These are phyloP conservation scores for Pseudogymnoascus sp. DNA, from an alignment of 2,329 filamentous ascomycete species.

Conservation along the genomic window DNA sequence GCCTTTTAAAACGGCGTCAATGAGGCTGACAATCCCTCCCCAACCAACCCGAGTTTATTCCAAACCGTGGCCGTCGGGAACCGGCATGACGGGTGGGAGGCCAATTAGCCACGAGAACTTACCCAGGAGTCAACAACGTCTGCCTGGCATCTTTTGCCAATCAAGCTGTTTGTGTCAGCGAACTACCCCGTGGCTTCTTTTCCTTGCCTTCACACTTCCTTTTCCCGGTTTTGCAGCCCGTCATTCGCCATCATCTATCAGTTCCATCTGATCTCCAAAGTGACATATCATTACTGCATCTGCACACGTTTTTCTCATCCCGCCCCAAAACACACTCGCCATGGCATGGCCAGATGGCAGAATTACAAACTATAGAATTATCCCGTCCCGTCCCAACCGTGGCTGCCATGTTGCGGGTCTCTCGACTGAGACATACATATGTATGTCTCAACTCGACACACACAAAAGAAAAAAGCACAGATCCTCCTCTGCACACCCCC, in stretches of 20 bases:
- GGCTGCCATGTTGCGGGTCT: not conserved
- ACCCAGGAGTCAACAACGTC: not conserved
- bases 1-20: not conserved
- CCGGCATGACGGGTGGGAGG: not conserved
- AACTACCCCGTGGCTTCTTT: not conserved
- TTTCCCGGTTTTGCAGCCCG: not conserved
- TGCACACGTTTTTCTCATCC: not conserved
- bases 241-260: not conserved
- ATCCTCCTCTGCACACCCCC: not conserved
- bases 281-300: constrained; percentile 4
- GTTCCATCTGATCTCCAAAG: not conserved
- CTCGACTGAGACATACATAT: not conserved
- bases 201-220: not conserved
- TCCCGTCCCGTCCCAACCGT: not conserved
- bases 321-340: not conserved
- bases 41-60: not conserved
- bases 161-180: not conserved
- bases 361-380: not conserved
- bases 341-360: not conserved
- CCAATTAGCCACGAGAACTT: not conserved
- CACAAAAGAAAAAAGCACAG: not conserved
- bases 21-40: not conserved
- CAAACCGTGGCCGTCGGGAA: not conserved
- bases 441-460: not conserved
- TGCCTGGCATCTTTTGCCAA: not conserved